These are phyloP conservation scores for Noccaea bulbosa DNA, from an alignment of 345 rosid species.

Conservation along the genomic window DNA sequence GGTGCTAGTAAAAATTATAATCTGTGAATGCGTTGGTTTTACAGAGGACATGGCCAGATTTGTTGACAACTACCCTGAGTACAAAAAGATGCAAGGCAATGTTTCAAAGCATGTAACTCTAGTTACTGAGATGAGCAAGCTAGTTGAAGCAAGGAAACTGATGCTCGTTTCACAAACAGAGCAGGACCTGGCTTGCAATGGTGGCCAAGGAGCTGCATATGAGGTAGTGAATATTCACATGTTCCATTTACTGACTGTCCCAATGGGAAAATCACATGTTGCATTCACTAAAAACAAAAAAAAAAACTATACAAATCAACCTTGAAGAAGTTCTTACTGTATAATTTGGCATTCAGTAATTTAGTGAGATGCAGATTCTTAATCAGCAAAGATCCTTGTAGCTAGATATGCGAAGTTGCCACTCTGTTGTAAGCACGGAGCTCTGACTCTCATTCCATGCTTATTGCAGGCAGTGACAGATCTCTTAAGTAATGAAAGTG, in stretches of 20 bases:
- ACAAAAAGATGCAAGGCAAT: slow-evolving; percentile 95
- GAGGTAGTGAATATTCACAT: slow-evolving; percentile 59
- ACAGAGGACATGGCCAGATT: slow-evolving; percentile 99
- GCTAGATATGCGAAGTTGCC: slow-evolving; percentile 3
- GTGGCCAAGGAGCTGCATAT: slow-evolving; percentile 97
- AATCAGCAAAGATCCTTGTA: not conserved
- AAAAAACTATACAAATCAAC: not conserved
- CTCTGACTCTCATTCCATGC: slow-evolving; percentile 32
- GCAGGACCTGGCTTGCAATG: slow-evolving; percentile 97
- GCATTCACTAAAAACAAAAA: not conserved
- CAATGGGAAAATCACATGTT: slow-evolving; percentile 5
- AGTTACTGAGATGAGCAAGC: slow-evolving; percentile 97
- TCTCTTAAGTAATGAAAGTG: slow-evolving; percentile 79
- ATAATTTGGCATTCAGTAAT: slow-evolving; percentile 10
- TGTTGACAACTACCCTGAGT: slow-evolving; percentile 95
- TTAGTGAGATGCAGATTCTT: not conserved
- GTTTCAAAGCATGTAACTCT: slow-evolving; percentile 95
- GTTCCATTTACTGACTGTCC: slow-evolving; percentile 15
- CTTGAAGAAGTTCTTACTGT: slow-evolving; percentile 16
- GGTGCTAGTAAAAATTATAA: slow-evolving; percentile 22
- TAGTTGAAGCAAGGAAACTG: slow-evolving; percentile 90
- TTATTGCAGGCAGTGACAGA: slow-evolving; percentile 85
- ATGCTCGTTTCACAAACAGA: slow-evolving; percentile 93
- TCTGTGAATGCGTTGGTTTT: slow-evolving; percentile 41
- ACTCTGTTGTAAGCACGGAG: slow-evolving; percentile 16